Evolutionary conservation across 306 rosid species (phyloP).

Genomic region (Fragaria ananassa): DNA sequence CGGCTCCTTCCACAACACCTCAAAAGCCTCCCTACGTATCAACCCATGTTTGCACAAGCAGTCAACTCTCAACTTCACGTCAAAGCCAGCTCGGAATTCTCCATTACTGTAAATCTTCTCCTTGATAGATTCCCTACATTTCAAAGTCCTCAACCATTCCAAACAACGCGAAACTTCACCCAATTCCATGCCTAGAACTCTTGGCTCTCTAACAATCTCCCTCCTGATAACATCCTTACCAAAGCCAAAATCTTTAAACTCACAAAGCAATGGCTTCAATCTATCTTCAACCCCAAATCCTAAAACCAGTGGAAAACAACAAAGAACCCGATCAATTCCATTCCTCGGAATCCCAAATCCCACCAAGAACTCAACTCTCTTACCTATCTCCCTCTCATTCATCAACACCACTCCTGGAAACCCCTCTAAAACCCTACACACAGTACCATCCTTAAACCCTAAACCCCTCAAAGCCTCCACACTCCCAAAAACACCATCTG

Average conservation of each 20-base stretch:
- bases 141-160: constrained; percentile 52
- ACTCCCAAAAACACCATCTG: constrained; percentile 22
- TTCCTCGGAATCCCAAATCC: constrained; percentile 41
- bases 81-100: constrained; percentile 60
- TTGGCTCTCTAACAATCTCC: constrained; percentile 61
- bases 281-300: constrained; percentile 57
- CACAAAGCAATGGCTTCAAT: constrained; percentile 56
- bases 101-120: constrained; percentile 52
- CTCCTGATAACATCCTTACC: constrained; percentile 36
- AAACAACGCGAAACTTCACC: constrained; percentile 69
- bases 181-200: constrained; percentile 51
- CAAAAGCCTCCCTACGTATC: constrained; percentile 67
- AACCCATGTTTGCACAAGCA: constrained; percentile 67
- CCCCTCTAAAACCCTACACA: constrained; percentile 51
- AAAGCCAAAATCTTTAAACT: constrained; percentile 57
- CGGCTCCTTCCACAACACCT: constrained; percentile 77
- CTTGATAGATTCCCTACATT: constrained; percentile 55
- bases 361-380: constrained; percentile 39
- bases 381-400: constrained; percentile 30
- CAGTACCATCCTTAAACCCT: constrained; percentile 38
- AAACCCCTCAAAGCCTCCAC: constrained; percentile 40
- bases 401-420: constrained; percentile 45
- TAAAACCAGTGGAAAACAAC: constrained; percentile 52
- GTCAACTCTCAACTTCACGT: constrained; percentile 66
- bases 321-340: constrained; percentile 39